A percentile compares a stretch with the other conserved stretches of the same genome.
phyloP scores from a whole-genome alignment of 2,329 filamentous ascomycete genomes.

The Plenodomus tracheiphilus region DNA sequence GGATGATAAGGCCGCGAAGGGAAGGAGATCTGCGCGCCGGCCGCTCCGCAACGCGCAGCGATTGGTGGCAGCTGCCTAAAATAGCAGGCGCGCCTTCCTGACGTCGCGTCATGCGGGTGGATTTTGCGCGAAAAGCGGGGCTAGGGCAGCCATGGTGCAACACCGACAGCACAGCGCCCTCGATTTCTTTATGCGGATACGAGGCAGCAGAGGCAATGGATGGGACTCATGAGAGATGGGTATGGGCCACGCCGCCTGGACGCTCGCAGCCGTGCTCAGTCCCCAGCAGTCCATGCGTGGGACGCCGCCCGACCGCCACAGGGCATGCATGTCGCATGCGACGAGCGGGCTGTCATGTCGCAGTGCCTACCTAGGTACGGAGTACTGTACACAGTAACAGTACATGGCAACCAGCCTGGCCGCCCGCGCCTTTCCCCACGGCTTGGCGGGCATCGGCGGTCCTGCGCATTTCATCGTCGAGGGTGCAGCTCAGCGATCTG shows the following conservation, averaged over 20 bases:
- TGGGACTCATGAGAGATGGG: slow-evolving; percentile 3
- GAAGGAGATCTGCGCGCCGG: neutral
- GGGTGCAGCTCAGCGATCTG: slow-evolving; percentile 11
- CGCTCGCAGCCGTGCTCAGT: too few relatives aligned
- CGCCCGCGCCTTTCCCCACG: slow-evolving; percentile 27
- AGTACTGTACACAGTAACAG: too few relatives aligned
- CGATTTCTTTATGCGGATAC: slow-evolving; percentile 8
- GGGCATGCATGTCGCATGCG: neutral
- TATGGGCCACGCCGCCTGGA: neutral
- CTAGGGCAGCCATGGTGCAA: slow-evolving; percentile 20
- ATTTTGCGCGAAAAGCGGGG: slow-evolving; percentile 17
- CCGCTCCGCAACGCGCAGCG: neutral
- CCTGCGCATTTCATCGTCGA: slow-evolving; percentile 4
- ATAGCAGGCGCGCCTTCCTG: slow-evolving; percentile 16
- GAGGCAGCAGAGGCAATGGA: too few relatives aligned
- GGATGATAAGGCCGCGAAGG: neutral
- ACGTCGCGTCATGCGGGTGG: slow-evolving; percentile 22
- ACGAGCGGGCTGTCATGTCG: too few relatives aligned
- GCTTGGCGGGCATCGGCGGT: slow-evolving; percentile 14
- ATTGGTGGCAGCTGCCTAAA: slow-evolving; percentile 14
- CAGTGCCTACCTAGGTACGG: too few relatives aligned
- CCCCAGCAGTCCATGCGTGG: too few relatives aligned
- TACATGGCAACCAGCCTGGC: slow-evolving; percentile 3
- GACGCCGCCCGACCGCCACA: too few relatives aligned
- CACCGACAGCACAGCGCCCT: slow-evolving; percentile 14